Percentiles rank a stretch among this genome's conserved stretches.
These are phyloP conservation scores for Aspergillus floridensis DNA, from an alignment of 2,329 filamentous ascomycete species.

Conservation along the genomic window DNA sequence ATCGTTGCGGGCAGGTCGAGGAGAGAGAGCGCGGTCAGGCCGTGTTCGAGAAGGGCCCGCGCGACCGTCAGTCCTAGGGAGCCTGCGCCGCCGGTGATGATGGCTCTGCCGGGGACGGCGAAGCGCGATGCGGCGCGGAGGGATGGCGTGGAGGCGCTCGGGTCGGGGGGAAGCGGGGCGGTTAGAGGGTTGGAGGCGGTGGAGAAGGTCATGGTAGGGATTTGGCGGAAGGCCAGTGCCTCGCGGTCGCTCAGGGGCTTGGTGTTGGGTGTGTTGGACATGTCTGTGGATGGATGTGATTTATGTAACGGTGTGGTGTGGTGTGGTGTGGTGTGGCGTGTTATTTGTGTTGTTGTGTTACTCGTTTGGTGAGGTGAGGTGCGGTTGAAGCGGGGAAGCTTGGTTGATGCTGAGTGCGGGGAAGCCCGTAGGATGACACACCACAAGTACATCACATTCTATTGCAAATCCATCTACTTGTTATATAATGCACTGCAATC, in stretches of 20 bases:
- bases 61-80: constrained; percentile 59
- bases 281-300: neutral
- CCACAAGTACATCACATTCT: too few relatives aligned
- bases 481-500: too few relatives aligned
- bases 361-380: neutral
- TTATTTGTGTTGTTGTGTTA: neutral
- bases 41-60: constrained; percentile 66
- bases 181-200: neutral
- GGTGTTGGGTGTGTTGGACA: neutral
- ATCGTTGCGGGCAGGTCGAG: constrained; percentile 56
- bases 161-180: neutral
- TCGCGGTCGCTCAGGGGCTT: neutral
- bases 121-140: neutral
- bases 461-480: too few relatives aligned
- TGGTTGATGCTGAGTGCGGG: neutral
- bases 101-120: neutral
- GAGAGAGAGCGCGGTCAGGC: constrained; percentile 56
- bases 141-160: neutral
- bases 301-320: neutral
- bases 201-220: neutral
- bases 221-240: neutral
- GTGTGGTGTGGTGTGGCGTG: neutral
- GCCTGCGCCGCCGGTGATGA: constrained; percentile 64
- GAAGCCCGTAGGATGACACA: neutral
- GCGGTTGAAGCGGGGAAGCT: neutral